Percentiles rank a stretch among this genome's conserved stretches.
phyloP scores from a whole-genome alignment of 75 land plant genomes.

The Pinus albicaulis region DNA sequence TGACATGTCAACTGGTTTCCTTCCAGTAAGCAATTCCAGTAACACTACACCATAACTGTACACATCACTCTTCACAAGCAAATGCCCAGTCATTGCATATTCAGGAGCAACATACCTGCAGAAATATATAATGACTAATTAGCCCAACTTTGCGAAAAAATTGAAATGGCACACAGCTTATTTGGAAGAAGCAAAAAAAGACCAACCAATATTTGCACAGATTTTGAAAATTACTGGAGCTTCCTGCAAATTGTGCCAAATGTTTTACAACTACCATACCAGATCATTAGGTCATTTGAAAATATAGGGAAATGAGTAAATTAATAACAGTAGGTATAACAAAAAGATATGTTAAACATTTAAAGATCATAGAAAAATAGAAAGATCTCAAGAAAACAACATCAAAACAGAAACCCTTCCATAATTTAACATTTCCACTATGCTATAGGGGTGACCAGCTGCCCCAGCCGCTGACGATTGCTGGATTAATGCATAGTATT shows the following conservation, averaged over 20 bases:
- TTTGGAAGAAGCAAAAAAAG: background rate
- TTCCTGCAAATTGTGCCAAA: too few species aligned
- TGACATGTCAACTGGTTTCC: conserved; percentile 91
- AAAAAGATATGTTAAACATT: background rate
- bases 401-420: conserved; percentile 10
- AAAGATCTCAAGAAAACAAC: background rate
- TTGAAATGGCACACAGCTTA: background rate
- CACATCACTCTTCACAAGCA: conserved; percentile 93
- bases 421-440: too few species aligned
- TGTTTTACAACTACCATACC: too few species aligned
- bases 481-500: too few species aligned
- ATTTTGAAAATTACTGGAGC: conserved; percentile 2
- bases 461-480: too few species aligned
- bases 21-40: conserved; percentile 88
- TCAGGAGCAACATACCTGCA: conserved; percentile 91
- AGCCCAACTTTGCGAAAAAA: background rate
- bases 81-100: conserved; percentile 97
- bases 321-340: background rate
- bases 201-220: conserved; percentile 7
- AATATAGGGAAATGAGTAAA: background rate
- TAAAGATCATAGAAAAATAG: background rate
- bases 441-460: too few species aligned
- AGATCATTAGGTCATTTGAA: background rate
- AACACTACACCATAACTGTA: conserved; percentile 97
- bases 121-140: conserved; percentile 4